Evolutionary conservation across 768 basidiomycete species (phyloP), one percentile per base, ranked within the genome.

Genomic region (Lentinula lateritia): DNA sequence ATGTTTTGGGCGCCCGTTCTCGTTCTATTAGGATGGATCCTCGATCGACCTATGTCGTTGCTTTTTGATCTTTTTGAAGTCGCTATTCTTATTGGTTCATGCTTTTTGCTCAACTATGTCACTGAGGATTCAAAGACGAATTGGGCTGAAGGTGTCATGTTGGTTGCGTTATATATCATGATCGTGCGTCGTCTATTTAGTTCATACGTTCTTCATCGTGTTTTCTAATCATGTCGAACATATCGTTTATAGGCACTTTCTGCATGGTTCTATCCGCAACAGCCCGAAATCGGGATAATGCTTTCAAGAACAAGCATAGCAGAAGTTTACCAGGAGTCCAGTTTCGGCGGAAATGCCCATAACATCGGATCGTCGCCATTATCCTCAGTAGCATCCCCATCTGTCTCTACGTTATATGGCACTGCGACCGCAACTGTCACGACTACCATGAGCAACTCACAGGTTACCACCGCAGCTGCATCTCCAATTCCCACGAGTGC

Each of bases 31-130:
- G 78, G 74, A n/a, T 82, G 80, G 80, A 75, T 76, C 69, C 63
- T 67, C 6, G 48, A 64, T 52, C 79, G 74, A 62, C 80, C 81
- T 0, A 66, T 82, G 65, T 67, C 69, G 15, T 64, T 82, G 39
- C 67, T 82, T 34, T 82, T 82, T 63, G 79, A 81, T 66, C 68
- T 76, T 36, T 78, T 74, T 63, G 79, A 80, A 66, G 73, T 80
- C 1, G 73, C 74, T 10, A 46, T 78, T 28, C 68, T 81, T 36
- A 60, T 82, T 9, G 80, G 76, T 2, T 72, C 78, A 6, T 78
- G 76, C 63, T 82, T 82, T 70, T 66, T 82, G 53, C 78, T 82
- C 45, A 82, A 82, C 71, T 80, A 78, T 61, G 75, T 81, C 62
- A 80, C 80, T 2, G 75, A 77, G 3, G 80, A 82, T 63, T 66